Evolutionary conservation across 257 asterid genomes (phyloP), one percentile per base, ranked within the genome.

Genomic region (Plantago ovata): DNA sequence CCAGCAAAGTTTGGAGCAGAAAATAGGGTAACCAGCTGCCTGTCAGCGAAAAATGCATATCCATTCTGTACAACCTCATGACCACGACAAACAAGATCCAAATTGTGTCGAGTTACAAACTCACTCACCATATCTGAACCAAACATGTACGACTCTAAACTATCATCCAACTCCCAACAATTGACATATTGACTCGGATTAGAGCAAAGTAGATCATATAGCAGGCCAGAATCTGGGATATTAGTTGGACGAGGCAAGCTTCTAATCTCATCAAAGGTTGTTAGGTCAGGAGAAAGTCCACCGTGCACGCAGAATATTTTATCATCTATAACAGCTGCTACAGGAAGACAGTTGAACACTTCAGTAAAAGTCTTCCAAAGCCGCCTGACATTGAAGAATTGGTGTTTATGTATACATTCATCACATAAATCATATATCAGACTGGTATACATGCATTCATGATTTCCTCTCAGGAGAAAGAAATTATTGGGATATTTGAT

Each of bases 1-100:
- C 95, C 95, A 56, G 93, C 83, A 66, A 83, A 83, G 73, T 83
- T 81, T 59, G 95, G 93, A 53, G 93, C 92, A 63, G 95, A 86
- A 72, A 86, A 86, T 72, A 86, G 79, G 22, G 95, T 86, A 51
- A 86, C 95, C 50, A 85, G 80, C 73, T 79, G 88, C 84, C 89
- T 81, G 13, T 86, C 92, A 53, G 95, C 95, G 4, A 86, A 86
- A 71, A 86, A 86, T 50, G 81, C 93, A 72, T 86, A 86, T 54
- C 95, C 95, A 66, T 86, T 92, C 72, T 86, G 93, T 53, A 86
- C 95, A 60, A 86, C 95, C 95, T 86, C 76, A 36, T 41, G 46
- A 14, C 46, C 46, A 10, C 46, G 46, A 14, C 33, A 28, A 28
- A 28, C 46, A 42, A 42, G 46, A n/a, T 42, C 46, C 15, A 42